Base-by-base conservation (phyloP, 192 early-diverging fungal genomes). In the Coemansia javaensis region DNA sequence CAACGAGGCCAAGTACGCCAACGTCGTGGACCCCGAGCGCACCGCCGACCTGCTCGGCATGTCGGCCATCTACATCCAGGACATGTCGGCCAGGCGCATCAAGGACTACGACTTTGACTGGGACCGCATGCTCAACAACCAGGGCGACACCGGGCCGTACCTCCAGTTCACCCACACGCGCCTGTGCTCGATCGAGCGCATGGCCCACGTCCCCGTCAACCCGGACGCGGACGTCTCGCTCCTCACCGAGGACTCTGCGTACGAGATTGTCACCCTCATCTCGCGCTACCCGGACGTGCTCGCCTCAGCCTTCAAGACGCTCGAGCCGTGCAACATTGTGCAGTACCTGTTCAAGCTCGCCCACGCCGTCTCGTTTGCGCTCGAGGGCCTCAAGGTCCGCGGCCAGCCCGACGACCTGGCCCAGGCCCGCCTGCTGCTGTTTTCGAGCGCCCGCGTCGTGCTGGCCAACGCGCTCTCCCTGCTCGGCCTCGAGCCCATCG, bases 61-160 rank as follows among this genome's bases (percentile, higher is more conserved):
- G 48, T 87, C 91, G 21, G 91, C 91, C 59, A 82, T 97, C 52
- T 86, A 82, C 77, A 78, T 93, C 40, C 90, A 95, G 67, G 94
- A 98, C 66, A 88, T 94, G 74, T 64, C 83, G 17, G 87, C 93
- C 23, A 84, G 79, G 56, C 88, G 97, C 51, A 80, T 90, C 75
- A 91, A 90, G 75, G 93, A 96, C 80, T 99, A 99, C 56, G 84
- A 82, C 25, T 94, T 99, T 61, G 81, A 91, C 65, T 90, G 87
- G 83, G 78, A 79, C 52, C 83, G 90, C 50, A 94, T 98, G 85
- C 85, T 94, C 59, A 80, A 83, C 50, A 94, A 95, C 58, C 93
- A 98, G 66, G 97, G 97, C 58, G 91, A 95, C 74, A 99, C 97
- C 25, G 97, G 94, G n/a, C 96, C 96, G 16, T 98, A 98, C 77